Percentiles rank a stretch among this genome's conserved stretches.
These are phyloP conservation scores for Thermomucor indicae-seudaticae DNA, from an alignment of 371 early-diverging fungal species.

Conservation along the genomic window DNA sequence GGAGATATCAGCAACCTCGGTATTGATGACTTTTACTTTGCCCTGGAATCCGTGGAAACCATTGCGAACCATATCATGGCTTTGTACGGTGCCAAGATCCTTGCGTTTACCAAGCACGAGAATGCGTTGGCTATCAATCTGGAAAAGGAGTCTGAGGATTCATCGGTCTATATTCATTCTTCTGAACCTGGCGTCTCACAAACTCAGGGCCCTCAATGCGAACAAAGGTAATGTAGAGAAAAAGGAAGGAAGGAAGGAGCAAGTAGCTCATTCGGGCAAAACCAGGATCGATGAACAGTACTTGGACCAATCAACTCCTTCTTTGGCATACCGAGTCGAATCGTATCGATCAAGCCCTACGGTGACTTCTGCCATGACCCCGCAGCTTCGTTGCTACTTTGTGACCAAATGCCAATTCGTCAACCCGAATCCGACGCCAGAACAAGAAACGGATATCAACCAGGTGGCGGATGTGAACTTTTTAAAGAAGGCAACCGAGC, in stretches of 20 bases:
- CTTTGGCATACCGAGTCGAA: constrained; percentile 87
- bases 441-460: constrained; percentile 78
- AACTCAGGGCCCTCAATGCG: constrained; percentile 83
- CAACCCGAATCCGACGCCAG: constrained; percentile 74
- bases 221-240: constrained; percentile 59
- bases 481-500: constrained; percentile 92
- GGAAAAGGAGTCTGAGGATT: constrained; percentile 85
- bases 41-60: constrained; percentile 82
- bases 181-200: constrained; percentile 92
- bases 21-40: constrained; percentile 97
- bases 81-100: constrained; percentile 92
- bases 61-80: constrained; percentile 96
- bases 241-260: not conserved
- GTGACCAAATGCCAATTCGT: constrained; percentile 90
- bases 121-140: constrained; percentile 84
- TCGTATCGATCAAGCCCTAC: constrained; percentile 93
- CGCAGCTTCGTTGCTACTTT: constrained; percentile 95
- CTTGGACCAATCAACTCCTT: constrained; percentile 72
- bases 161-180: constrained; percentile 96
- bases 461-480: constrained; percentile 89
- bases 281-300: constrained; percentile 87
- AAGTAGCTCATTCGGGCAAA: not conserved
- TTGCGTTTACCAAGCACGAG: constrained; percentile 86
- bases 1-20: constrained; percentile 89
- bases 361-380: constrained; percentile 73